phyloP scores from a whole-genome alignment of 768 basidiomycete genomes.

The Tylopilus felleus region DNA sequence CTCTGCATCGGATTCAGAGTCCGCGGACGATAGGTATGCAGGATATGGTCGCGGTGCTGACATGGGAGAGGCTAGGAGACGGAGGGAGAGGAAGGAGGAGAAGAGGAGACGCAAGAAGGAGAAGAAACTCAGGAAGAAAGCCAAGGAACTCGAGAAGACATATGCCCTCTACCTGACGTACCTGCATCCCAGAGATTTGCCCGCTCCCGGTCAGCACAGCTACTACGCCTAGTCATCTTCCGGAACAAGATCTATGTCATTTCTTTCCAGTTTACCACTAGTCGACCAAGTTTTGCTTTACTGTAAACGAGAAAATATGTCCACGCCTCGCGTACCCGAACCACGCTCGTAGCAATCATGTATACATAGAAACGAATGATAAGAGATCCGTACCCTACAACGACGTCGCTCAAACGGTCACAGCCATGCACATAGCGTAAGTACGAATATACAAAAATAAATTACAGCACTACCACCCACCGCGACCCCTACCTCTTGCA shows the following conservation, averaged over 20 bases:
- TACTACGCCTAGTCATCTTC: conserved; percentile 23
- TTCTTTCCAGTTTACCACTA: background rate
- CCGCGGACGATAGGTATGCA: conserved; percentile 40
- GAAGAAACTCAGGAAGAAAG: conserved; percentile 57
- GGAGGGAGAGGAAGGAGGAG: conserved; percentile 55
- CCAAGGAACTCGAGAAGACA: conserved; percentile 56
- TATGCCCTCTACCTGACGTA: conserved; percentile 64
- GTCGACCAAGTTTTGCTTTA: background rate
- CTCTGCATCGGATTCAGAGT: conserved; percentile 41
- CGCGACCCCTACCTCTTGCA: conserved; percentile 49
- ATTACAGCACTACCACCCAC: conserved; percentile 39
- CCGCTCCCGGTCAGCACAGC: conserved; percentile 25
- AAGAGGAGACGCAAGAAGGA: conserved; percentile 61
- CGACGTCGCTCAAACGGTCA: no score
- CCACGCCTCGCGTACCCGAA: background rate
- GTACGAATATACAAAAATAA: conserved; percentile 21
- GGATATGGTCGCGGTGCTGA: conserved; percentile 47
- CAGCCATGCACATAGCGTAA: background rate
- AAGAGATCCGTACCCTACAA: background rate
- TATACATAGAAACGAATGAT: conserved; percentile 13
- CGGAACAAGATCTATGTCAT: background rate
- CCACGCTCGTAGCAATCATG: conserved; percentile 10
- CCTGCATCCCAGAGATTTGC: conserved; percentile 34
- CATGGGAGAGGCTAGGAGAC: conserved; percentile 47
- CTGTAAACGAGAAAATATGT: background rate